Conservation (phyloP, 306 rosid species). For the Cucumis sativus region Cucumber_9930_V3 NC_026660.2:4682501-4683000, state of each 20-base stretch:
- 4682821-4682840: slow-evolving; percentile 19
- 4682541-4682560: not conserved
- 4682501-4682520: slow-evolving; percentile 8
- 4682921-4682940: slow-evolving; percentile 18
- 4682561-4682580: not conserved
- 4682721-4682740: slow-evolving; percentile 83
- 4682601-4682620: not conserved
- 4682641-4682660: slow-evolving; percentile 65
- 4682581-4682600: not conserved
- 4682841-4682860: slow-evolving; percentile 16
- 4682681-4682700: slow-evolving; percentile 51
- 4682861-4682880: slow-evolving; percentile 21
- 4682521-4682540: slow-evolving; percentile 1
- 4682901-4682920: slow-evolving; percentile 26
- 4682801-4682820: slow-evolving; percentile 24
- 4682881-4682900: slow-evolving; percentile 18
- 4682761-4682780: slow-evolving; percentile 27
- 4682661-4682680: slow-evolving; percentile 88
- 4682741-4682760: slow-evolving; percentile 54
- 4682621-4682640: slow-evolving; percentile 28
- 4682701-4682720: slow-evolving; percentile 54
- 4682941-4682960: slow-evolving; percentile 20
- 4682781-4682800: slow-evolving; percentile 27
- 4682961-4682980: slow-evolving; percentile 15
- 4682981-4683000: slow-evolving; percentile 20